A percentile compares a stretch with the other conserved stretches of the same genome.
Evolutionary conservation across 306 rosid species (phyloP).

Genomic region (Fragaria vesca): DNA sequence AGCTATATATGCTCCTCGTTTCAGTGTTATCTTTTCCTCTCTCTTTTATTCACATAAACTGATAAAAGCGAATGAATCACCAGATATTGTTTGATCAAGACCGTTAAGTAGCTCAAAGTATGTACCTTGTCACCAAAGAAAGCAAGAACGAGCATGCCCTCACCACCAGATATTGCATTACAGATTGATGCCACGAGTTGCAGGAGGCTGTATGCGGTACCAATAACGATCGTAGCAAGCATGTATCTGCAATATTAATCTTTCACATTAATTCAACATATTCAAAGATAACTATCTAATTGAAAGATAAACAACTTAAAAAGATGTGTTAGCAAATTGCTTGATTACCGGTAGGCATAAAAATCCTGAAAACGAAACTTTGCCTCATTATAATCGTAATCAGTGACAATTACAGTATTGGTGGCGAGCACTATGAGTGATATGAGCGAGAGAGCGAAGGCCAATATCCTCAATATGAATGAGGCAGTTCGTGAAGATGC

Average conservation of each 20-base stretch:
- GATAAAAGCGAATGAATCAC: too few species aligned
- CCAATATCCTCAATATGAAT: conserved; percentile 45
- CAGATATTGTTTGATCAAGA: neutral
- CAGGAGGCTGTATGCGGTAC: conserved; percentile 36
- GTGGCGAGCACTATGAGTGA: conserved; percentile 47
- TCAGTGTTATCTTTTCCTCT: neutral
- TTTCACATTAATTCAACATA: neutral
- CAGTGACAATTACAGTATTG: neutral
- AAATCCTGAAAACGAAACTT: conserved; percentile 32
- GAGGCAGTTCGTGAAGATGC: conserved; percentile 33
- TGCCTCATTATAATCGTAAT: fast-evolving
- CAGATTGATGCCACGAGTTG: conserved; percentile 52
- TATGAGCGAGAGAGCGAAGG: conserved; percentile 43
- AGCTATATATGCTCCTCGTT: neutral
- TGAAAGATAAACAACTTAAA: neutral
- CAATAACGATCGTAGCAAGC: conserved; percentile 50
- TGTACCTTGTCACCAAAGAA: conserved; percentile 73
- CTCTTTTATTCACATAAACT: neutral
- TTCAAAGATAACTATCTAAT: neutral
- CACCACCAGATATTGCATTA: conserved; percentile 18
- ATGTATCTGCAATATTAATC: conserved; percentile 42
- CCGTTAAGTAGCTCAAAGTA: neutral
- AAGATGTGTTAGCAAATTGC: neutral
- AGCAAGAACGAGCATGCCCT: conserved; percentile 34
- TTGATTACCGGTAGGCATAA: conserved; percentile 40